Conservation (phyloP, 2,329 filamentous ascomycete species). For the Nemania serpens region DNA sequence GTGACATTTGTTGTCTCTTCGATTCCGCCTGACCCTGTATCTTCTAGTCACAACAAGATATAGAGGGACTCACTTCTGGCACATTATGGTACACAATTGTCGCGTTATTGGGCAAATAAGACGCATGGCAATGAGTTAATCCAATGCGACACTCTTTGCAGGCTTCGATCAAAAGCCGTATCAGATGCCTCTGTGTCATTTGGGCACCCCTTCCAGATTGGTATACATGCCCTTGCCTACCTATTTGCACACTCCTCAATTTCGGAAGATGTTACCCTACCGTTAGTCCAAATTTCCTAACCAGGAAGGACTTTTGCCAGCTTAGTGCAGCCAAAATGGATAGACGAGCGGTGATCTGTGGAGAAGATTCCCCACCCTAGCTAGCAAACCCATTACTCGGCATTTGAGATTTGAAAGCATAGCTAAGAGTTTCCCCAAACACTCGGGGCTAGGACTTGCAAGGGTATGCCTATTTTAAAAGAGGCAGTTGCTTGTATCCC, state of each 20-base stretch:
- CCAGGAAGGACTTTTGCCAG: constrained; percentile 8
- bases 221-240: not conserved
- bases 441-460: constrained; percentile 1
- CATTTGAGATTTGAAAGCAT: constrained; percentile 5
- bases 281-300: not conserved
- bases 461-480: constrained; percentile 16
- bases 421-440: constrained; percentile 1
- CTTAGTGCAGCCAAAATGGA: not conserved
- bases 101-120: not conserved
- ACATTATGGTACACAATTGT: not conserved
- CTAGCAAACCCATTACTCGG: not conserved
- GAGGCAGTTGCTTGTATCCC: constrained; percentile 5
- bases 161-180: not conserved
- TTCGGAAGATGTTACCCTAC: not conserved
- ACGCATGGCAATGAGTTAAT: not conserved
- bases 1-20: too few relatives aligned
- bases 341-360: constrained; percentile 8
- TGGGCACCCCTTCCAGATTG: not conserved
- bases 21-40: too few relatives aligned
- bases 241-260: not conserved
- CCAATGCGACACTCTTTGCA: not conserved
- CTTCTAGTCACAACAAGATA: too few relatives aligned
- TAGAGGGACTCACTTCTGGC: too few relatives aligned
- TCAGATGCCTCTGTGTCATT: not conserved
- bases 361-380: constrained; percentile 1